Percentiles rank a stretch among this genome's conserved stretches.
phyloP scores from a whole-genome alignment of 2,329 filamentous ascomycete genomes.

The Neopestalotiopsis sp. region DNA sequence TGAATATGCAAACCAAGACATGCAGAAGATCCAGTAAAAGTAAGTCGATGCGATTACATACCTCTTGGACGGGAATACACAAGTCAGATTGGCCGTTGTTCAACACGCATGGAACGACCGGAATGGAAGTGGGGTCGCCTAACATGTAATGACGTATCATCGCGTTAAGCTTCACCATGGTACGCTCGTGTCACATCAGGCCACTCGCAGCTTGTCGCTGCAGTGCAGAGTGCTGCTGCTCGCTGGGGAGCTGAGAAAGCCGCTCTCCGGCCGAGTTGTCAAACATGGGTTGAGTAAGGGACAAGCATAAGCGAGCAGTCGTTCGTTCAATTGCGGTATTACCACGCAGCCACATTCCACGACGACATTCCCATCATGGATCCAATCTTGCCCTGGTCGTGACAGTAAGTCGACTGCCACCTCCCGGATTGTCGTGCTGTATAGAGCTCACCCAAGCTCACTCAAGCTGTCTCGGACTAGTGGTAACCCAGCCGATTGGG shows the following conservation, averaged over 20 bases:
- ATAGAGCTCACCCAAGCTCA: neutral
- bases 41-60: neutral
- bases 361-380: neutral
- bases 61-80: neutral
- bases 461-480: neutral
- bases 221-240: too few relatives aligned
- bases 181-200: neutral
- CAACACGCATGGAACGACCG: neutral
- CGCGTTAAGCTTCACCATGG: neutral
- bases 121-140: neutral
- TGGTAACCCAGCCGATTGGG: neutral
- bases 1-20: neutral
- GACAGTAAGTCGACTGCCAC: neutral
- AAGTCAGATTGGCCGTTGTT: neutral
- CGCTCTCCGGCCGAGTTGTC: neutral
- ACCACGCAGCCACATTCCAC: neutral
- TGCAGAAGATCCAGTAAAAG: neutral
- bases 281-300: neutral
- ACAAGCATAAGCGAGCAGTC: neutral
- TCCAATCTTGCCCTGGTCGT: neutral
- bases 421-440: neutral
- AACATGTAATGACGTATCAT: slow-evolving; percentile 3
- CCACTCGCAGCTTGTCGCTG: neutral
- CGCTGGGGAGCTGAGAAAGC: neutral
- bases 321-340: neutral